Evolutionary conservation across 2,329 filamentous ascomycete species (phyloP), one percentile per base, ranked within the genome.

Genomic region (Hansfordia pulvinata): DNA sequence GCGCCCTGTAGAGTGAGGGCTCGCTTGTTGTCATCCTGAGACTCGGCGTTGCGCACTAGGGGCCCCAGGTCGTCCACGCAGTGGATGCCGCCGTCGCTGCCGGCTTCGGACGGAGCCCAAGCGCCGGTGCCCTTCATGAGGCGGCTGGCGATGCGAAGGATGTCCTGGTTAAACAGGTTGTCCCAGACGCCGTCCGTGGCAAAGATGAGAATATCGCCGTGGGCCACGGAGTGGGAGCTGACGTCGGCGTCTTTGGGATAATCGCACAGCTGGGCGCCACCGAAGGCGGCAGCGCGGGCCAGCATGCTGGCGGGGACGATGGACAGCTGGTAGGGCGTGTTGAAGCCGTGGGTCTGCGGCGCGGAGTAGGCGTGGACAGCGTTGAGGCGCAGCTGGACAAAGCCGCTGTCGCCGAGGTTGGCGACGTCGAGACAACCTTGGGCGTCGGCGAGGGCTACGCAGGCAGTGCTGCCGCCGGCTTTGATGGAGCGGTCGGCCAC

Each of bases 141-240:
- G 25, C 67, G 64, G 37, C 77, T 88, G 15, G 88, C 75, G 27
- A 92, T 73, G 32, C 75, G 71, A 9, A 98, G 64, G 17, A 92
- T 77, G 38, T 98, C 85, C 44, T 93, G 81, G 42, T 85, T 80
- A 44, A 83, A 90, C 17, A 98, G 63, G 42, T 98, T 98, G 51
- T 98, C 90, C 69, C 90, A 90, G 4, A 96, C 79, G 4, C 90
- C 90, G 51, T 98, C 90, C 1, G 85, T 93, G 2, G 85, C 90
- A 39, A 98, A 80, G 11, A 98, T 57, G n/a, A 96, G 60, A 2
- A 98, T 78, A 47, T 98, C 90, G 12, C 90, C 90, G 50, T 96
- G 85, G 36, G 79, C 76, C 29, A 96, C 67, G 21, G 61, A 54
- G 49, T 92, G 76, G 32, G 74, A 74, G 10, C 77, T 78, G 16